Evolutionary conservation across 148 eudicot genomes (phyloP), one percentile per base, ranked within the genome.

Genomic region (Vaccinium corymbosum): DNA sequence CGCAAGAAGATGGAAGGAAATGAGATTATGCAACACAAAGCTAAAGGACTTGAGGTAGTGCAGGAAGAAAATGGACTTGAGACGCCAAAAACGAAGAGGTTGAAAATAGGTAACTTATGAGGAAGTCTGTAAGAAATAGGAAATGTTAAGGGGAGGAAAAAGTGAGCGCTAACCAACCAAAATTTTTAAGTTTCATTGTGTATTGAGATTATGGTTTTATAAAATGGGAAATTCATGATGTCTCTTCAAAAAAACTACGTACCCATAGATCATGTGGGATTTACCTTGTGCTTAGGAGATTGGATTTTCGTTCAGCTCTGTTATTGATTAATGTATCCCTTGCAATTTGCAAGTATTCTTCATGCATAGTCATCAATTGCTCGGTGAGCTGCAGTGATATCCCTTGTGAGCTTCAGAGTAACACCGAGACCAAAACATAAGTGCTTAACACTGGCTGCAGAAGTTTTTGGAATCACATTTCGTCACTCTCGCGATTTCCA

Each of bases 341-440:
- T 86, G 87, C 46, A 4, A 42, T 42, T 42, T 42, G 46, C 77
- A 85, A 81, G 81, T 82, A 90, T 27, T 88, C 90, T 84, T 90
- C 93, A 75, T 90, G 89, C 84, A 90, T 51, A 51, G 70, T 84
- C 85, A 88, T 78, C 82, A 91, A 80, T 51, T 88, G 86, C 76
- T 25, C 81, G 16, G 80, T 78, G 25, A 86, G 78, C 84, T 59
- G 78, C 27, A 66, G 84, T 52, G 59, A 80, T n/a, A 62, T 13
- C 62, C 51, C 6, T 25, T 32, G 49, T 76, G n/a, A 25, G 35
- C 50, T 29, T 42, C 51, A 27, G 59, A 48, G 14, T 11, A 25
- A 70, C 46, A 68, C 38, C 38, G 14, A 13, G 16, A 70, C 46
- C 32, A 12, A 7, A 32, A 71, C 17, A 29, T 7, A 15, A 71